phyloP scores from a whole-genome alignment of 768 basidiomycete species.

The Russula lepida region DNA sequence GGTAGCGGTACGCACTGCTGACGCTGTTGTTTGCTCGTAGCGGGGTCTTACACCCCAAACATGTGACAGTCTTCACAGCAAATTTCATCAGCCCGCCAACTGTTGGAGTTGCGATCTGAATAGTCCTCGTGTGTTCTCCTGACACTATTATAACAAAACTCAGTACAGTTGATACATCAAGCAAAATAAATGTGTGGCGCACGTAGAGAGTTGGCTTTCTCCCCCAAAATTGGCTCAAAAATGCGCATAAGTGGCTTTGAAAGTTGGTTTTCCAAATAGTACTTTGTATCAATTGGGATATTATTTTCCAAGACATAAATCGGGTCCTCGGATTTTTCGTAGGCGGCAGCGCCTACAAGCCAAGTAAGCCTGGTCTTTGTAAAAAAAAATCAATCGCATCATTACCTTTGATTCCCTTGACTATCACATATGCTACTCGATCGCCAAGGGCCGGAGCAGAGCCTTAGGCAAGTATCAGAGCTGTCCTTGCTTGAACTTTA shows the following conservation, averaged over 20 bases:
- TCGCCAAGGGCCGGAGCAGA: constrained; percentile 97
- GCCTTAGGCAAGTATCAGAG: constrained; percentile 34
- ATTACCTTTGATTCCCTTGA: constrained; percentile 88
- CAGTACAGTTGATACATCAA: background rate
- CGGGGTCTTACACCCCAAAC: constrained; percentile 91
- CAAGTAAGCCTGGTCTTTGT: background rate
- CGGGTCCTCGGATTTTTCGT: constrained; percentile 98
- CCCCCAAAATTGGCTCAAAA: constrained; percentile 95
- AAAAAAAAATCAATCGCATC: background rate
- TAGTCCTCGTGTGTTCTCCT: constrained; percentile 92
- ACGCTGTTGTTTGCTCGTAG: constrained; percentile 70
- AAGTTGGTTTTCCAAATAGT: constrained; percentile 96
- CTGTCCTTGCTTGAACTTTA: background rate
- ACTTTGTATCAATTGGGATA: constrained; percentile 94
- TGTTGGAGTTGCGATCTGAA: constrained; percentile 94
- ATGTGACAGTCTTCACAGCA: constrained; percentile 91
- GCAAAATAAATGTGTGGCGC: constrained; percentile 26
- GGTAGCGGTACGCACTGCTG: constrained; percentile 38
- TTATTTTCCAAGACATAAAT: constrained; percentile 97
- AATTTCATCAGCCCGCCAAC: constrained; percentile 98
- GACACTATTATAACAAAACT: constrained; percentile 49
- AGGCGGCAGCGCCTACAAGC: constrained; percentile 81
- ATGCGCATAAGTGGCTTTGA: constrained; percentile 96
- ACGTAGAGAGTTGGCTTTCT: constrained; percentile 81
- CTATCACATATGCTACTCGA: constrained; percentile 97